Percentiles rank a stretch among this genome's conserved stretches.
Conservation (phyloP, 2,329 filamentous ascomycete genomes). For the Sclerotinia subarctica region DNA sequence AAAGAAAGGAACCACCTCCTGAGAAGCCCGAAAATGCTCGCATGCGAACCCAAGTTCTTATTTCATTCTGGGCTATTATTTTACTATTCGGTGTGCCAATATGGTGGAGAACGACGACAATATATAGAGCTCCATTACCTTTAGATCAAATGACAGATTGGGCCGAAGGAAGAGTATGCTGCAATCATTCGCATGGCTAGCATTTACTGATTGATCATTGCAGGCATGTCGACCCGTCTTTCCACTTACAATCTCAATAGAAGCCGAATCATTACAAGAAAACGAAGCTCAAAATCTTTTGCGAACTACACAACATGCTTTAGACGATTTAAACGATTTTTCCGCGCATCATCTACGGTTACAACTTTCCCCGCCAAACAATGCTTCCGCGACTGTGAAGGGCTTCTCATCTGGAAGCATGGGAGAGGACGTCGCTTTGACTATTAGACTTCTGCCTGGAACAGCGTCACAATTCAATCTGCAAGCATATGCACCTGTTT, state of each 20-base stretch:
- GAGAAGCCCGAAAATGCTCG: conserved; percentile 69
- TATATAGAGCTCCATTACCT: conserved; percentile 82
- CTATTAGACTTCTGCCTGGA: conserved; percentile 66
- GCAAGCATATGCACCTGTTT: conserved; percentile 64
- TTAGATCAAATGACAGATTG: conserved; percentile 84
- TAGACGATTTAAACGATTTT: conserved; percentile 85
- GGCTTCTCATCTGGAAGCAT: conserved; percentile 39
- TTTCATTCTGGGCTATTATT: conserved; percentile 89
- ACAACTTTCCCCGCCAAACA: conserved; percentile 51
- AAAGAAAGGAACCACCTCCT: conserved; percentile 56
- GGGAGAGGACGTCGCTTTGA: conserved; percentile 58
- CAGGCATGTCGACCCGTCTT: conserved; percentile 87
- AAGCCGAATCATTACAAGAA: conserved; percentile 62
- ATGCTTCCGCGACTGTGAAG: conserved; percentile 25
- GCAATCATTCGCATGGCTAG: background rate
- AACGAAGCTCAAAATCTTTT: conserved; percentile 71
- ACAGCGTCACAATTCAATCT: conserved; percentile 59
- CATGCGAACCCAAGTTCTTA: conserved; percentile 70
- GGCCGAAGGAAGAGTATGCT: conserved; percentile 81
- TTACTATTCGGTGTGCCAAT: conserved; percentile 80
- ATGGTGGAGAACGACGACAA: conserved; percentile 94
- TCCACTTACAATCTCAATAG: conserved; percentile 76
- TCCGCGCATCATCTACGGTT: conserved; percentile 78
- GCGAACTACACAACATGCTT: conserved; percentile 75
- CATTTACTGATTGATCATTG: conserved; percentile 25